Evolutionary conservation across 192 early-diverging fungal species (phyloP), one percentile per base, ranked within the genome.

Genomic region (Spizellomyces punctatus): DNA sequence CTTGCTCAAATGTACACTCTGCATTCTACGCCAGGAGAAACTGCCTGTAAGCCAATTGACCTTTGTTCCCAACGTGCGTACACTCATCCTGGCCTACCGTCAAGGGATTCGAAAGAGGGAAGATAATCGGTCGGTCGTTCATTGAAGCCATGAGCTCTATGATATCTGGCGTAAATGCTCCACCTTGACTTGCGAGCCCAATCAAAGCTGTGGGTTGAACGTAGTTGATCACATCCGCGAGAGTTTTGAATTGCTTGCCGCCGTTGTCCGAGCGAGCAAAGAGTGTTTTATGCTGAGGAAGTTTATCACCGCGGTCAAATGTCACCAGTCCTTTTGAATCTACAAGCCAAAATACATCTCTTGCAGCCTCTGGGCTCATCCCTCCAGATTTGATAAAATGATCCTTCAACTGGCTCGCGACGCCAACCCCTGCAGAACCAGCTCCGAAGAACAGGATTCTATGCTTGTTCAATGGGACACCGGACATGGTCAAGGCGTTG

Each of bases 311-410:
- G 70, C 95, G 90, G 78, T 96, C 92, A 9, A 78, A 59, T 0
- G 95, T 96, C 54, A 99, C 89, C 58, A 99, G 73, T 63, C 96
- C 96, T 76, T 94, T 96, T 69, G 90, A 89, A 74, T 99, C 96
- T 47, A 93, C 88, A 58, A 99, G 88, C 87, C 90, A 99, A 71
- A 91, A 90, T 73, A 84, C 74, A 54, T 81, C 76, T 47, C 86
- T 89, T 8, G 92, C 90, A 62, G 90, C 83, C 27, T 89, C 86
- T 75, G 92, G 90, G 6, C 42, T 8, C 54, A 72, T 72, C 7
- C 45, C 45, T 8, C 71, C 71, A 16, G 71, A 16, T 17, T 44
- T 10, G n/a, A 72, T 52, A 47, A 72, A 45, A 46, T 72, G 71
- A 14, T 63, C 60, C 36, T 57, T 52, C 21, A 72, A 22, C 44